Evolutionary conservation across 106 monocot species (phyloP).

Genomic region (Dendrobium officinale): DNA sequence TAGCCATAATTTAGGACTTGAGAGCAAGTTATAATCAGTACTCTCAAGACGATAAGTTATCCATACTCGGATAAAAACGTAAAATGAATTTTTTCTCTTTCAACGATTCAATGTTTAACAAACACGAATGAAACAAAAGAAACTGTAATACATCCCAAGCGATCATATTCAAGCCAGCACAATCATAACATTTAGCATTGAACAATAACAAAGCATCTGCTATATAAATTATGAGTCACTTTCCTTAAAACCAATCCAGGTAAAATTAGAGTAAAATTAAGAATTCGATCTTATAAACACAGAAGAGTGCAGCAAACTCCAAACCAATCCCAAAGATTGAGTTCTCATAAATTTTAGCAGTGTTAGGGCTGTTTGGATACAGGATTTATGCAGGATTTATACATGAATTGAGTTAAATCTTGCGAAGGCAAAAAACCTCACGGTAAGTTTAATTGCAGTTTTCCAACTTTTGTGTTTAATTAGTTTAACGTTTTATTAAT

Average conservation of each 20-base stretch:
- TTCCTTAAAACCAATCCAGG: neutral
- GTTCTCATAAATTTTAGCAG: neutral
- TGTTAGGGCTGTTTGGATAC: neutral
- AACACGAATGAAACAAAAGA: neutral
- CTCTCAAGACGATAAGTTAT: neutral
- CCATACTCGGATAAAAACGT: neutral
- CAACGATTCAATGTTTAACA: neutral
- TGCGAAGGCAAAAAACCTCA: too few relatives aligned
- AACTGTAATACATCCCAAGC: neutral
- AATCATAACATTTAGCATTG: neutral
- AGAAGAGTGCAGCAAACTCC: neutral
- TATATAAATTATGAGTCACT: neutral
- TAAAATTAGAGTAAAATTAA: neutral
- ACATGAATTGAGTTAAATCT: too few relatives aligned
- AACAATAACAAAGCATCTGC: neutral
- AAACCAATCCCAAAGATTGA: neutral
- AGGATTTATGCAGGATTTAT: too few relatives aligned
- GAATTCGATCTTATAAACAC: neutral
- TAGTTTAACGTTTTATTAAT: neutral
- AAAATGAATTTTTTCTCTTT: neutral
- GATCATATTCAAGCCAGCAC: neutral
- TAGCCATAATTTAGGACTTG: neutral
- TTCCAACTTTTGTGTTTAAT: neutral
- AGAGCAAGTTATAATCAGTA: neutral
- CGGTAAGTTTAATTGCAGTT: neutral